Evolutionary conservation across 352 stramenopile genomes (phyloP).

Genomic region (Phytophthora fragariaefolia): DNA sequence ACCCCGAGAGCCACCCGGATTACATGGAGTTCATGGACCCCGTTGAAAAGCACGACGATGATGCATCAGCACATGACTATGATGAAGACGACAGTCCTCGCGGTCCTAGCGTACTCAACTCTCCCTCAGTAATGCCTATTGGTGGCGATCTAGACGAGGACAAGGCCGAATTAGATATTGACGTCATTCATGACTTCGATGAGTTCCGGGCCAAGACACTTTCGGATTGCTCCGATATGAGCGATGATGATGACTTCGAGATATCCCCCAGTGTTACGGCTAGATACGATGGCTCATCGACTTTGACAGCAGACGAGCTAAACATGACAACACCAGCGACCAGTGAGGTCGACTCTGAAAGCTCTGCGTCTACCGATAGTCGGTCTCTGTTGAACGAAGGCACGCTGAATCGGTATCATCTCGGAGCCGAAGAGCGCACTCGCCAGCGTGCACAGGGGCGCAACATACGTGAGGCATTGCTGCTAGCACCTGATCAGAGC

Average conservation of each 20-base stretch:
- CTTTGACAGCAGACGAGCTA: constrained; percentile 36
- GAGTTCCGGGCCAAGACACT: constrained; percentile 72
- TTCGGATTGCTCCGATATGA: constrained; percentile 86
- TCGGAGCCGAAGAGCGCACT: constrained; percentile 73
- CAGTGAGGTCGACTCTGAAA: constrained; percentile 39
- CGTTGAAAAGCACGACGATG: constrained; percentile 46
- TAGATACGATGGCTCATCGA: constrained; percentile 44
- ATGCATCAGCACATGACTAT: constrained; percentile 33
- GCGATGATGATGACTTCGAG: constrained; percentile 75
- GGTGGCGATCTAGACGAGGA: constrained; percentile 64
- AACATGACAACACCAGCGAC: constrained; percentile 36
- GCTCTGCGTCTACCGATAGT: constrained; percentile 20
- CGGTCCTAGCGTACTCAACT: constrained; percentile 36
- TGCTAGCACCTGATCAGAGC: constrained; percentile 78
- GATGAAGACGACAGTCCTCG: constrained; percentile 42
- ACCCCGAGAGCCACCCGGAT: constrained; percentile 83
- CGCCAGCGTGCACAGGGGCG: constrained; percentile 78
- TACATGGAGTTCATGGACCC: constrained; percentile 90
- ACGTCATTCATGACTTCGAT: constrained; percentile 85
- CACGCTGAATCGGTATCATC: constrained; percentile 61
- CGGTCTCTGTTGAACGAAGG: constrained; percentile 50
- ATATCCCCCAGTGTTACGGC: constrained; percentile 43
- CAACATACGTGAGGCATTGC: constrained; percentile 79
- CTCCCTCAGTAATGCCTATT: constrained; percentile 53
- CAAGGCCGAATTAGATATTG: constrained; percentile 77